phyloP scores from a whole-genome alignment of 352 stramenopile species.

The Pilasporangium apinafurcum region DNA sequence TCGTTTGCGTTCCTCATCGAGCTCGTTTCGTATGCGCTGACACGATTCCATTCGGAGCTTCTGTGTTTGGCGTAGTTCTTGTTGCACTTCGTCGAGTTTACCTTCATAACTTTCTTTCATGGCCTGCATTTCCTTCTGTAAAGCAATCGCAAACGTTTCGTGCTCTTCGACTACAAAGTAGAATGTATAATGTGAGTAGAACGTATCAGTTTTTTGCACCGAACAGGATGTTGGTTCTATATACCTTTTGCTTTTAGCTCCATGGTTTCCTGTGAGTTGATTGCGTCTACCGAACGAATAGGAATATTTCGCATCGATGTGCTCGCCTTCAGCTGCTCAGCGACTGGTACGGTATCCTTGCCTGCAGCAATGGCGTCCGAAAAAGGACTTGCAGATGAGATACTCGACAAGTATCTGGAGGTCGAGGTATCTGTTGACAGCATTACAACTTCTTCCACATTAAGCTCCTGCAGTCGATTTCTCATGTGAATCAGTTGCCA shows the following conservation, averaged over 20 bases:
- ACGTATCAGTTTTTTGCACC: background rate
- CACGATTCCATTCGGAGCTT: conserved; percentile 30
- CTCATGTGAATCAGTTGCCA: conserved; percentile 65
- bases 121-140: conserved; percentile 56
- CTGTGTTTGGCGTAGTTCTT: conserved; percentile 40
- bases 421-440: no score
- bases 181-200: background rate
- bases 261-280: background rate
- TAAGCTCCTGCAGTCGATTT: conserved; percentile 42
- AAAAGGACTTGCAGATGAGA: conserved; percentile 35
- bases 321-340: conserved; percentile 39
- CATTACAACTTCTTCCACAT: conserved; percentile 19
- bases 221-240: background rate
- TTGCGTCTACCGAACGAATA: background rate
- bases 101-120: conserved; percentile 67
- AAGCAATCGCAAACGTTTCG: conserved; percentile 64
- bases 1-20: conserved; percentile 40
- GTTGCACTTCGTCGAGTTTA: conserved; percentile 57
- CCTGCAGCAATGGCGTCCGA: conserved; percentile 63
- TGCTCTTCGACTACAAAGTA: conserved; percentile 44
- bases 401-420: background rate
- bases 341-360: conserved; percentile 42
- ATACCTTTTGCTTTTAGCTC: conserved; percentile 11
- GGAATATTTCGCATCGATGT: conserved; percentile 12
- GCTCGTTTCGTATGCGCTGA: conserved; percentile 37